Conservation (phyloP, 768 basidiomycete genomes). For the Mycena latifolia region DNA sequence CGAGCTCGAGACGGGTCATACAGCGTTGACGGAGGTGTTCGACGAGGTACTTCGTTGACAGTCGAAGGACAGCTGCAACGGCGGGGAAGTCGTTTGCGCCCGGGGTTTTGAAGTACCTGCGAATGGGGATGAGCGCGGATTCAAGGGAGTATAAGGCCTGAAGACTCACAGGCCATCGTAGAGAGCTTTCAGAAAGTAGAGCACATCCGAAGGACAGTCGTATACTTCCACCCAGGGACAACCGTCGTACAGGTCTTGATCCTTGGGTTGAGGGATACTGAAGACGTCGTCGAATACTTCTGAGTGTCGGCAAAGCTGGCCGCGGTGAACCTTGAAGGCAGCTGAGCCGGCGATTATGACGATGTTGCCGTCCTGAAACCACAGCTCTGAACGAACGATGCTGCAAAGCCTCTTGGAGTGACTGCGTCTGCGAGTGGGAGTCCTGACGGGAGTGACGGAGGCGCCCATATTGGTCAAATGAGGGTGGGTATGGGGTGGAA, state of each 20-base stretch:
- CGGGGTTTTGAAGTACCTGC: conserved; percentile 69
- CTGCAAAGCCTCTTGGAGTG: conserved; percentile 35
- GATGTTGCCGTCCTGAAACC: conserved; percentile 82
- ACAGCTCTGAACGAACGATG: conserved; percentile 69
- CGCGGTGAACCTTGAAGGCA: conserved; percentile 81
- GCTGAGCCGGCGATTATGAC: conserved; percentile 68
- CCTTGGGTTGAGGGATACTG: conserved; percentile 68
- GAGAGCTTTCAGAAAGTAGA: conserved; percentile 74
- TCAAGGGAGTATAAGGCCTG: not conserved
- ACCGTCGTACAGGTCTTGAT: conserved; percentile 65
- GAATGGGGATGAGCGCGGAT: conserved; percentile 7
- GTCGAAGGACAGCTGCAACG: conserved; percentile 73
- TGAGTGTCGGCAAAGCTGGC: conserved; percentile 80
- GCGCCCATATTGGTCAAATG: conserved; percentile 30
- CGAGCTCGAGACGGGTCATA: conserved; percentile 65
- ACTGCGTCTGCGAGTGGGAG: conserved; percentile 27
- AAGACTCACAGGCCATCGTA: conserved; percentile 81
- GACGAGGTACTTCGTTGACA: conserved; percentile 83
- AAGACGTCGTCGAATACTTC: conserved; percentile 82
- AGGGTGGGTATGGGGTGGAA: conserved; percentile 7
- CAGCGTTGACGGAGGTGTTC: conserved; percentile 74
- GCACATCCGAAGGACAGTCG: conserved; percentile 75
- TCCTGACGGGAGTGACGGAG: conserved; percentile 25
- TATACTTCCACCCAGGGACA: conserved; percentile 71
- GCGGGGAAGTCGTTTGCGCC: conserved; percentile 67